Evolutionary conservation across 805 yeast genomes (phyloP).

Genomic region (Nakazawaea ishiwadae): DNA sequence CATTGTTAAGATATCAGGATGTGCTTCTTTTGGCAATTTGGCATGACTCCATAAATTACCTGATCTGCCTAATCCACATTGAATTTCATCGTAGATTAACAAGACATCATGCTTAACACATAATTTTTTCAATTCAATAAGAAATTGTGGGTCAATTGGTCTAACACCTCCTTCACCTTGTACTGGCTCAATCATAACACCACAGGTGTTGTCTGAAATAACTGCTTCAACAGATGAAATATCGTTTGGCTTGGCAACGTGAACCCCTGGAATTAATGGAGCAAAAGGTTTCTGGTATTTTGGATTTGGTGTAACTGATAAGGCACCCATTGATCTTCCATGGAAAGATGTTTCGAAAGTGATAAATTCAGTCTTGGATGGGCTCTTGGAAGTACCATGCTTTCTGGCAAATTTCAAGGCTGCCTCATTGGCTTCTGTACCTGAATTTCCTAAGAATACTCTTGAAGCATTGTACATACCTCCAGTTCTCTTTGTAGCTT

Average conservation of each 20-base stretch:
- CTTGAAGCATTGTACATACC: slow-evolving; percentile 79
- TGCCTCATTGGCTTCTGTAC: slow-evolving; percentile 57
- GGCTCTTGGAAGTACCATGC: slow-evolving; percentile 54
- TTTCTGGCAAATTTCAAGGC: slow-evolving; percentile 70
- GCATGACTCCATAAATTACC: slow-evolving; percentile 94
- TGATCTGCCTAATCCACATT: slow-evolving; percentile 92
- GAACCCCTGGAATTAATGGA: slow-evolving; percentile 88
- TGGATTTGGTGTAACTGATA: slow-evolving; percentile 87
- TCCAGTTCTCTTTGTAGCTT: slow-evolving; percentile 62
- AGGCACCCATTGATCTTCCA: slow-evolving; percentile 92
- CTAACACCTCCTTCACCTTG: slow-evolving; percentile 98
- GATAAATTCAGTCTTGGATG: slow-evolving; percentile 67
- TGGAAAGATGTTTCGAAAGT: slow-evolving; percentile 91
- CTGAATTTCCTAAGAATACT: slow-evolving; percentile 61
- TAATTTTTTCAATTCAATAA: slow-evolving; percentile 57
- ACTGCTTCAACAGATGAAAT: slow-evolving; percentile 52
- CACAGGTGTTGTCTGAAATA: slow-evolving; percentile 69
- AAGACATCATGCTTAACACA: slow-evolving; percentile 69
- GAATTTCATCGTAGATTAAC: slow-evolving; percentile 91
- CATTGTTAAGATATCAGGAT: slow-evolving; percentile 90
- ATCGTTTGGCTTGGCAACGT: slow-evolving; percentile 59
- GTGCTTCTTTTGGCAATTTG: slow-evolving; percentile 68
- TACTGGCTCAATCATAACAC: slow-evolving; percentile 92
- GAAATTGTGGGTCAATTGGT: slow-evolving; percentile 58
- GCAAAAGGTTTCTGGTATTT: slow-evolving; percentile 90